Conservation (phyloP, 768 basidiomycete genomes). For the Hysterangium stoloniferum region DNA sequence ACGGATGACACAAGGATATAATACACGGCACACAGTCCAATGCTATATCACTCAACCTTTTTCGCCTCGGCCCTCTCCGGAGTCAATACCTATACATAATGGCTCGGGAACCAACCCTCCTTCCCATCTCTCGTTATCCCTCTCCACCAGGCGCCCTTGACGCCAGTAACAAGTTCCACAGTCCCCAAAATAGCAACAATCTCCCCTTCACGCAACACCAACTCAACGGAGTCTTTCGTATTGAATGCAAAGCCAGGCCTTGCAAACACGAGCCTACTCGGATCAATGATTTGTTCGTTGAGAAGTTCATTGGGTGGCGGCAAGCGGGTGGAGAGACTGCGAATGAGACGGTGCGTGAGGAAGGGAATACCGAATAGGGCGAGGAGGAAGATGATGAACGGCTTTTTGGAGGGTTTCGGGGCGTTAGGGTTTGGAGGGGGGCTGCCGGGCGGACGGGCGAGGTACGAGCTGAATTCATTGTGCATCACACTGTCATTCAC, state of each 20-base stretch:
- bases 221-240: slow-evolving; percentile 67
- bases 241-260: slow-evolving; percentile 75
- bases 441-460: slow-evolving; percentile 43
- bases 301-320: slow-evolving; percentile 29
- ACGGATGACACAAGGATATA: no score
- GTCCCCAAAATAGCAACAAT: slow-evolving; percentile 89
- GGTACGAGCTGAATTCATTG: slow-evolving; percentile 70
- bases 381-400: slow-evolving; percentile 86
- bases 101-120: slow-evolving; percentile 92
- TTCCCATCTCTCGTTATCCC: slow-evolving; percentile 87
- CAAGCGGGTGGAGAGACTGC: slow-evolving; percentile 57
- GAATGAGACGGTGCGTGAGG: slow-evolving; percentile 85
- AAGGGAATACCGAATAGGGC: slow-evolving; percentile 91
- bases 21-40: no score
- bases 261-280: slow-evolving; percentile 74
- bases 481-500: slow-evolving; percentile 32
- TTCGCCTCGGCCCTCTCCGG: slow-evolving; percentile 28
- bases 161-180: slow-evolving; percentile 59
- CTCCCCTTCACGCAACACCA: slow-evolving; percentile 78
- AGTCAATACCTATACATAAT: slow-evolving; percentile 71
- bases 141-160: slow-evolving; percentile 83
- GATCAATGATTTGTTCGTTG: slow-evolving; percentile 64
- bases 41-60: slow-evolving; percentile 36
- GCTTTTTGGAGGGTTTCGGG: slow-evolving; percentile 77
- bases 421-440: slow-evolving; percentile 25